Conservation (phyloP, 2,329 filamentous ascomycete species). For the Harringtonia aguacate region DNA sequence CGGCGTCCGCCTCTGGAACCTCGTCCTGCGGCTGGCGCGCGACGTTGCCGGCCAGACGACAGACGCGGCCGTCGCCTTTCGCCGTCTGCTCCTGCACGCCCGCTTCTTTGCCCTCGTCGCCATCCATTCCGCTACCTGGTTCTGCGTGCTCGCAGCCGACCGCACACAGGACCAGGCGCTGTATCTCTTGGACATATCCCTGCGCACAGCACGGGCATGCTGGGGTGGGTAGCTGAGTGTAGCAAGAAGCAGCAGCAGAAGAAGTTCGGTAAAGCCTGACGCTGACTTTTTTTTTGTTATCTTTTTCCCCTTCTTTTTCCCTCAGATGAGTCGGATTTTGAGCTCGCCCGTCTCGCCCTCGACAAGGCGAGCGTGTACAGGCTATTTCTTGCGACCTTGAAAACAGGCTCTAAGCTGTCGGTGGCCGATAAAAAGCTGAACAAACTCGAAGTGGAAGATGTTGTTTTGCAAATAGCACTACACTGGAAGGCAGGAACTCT, state of each 20-base stretch:
- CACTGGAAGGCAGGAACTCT: slow-evolving; percentile 62
- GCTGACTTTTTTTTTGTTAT: neutral
- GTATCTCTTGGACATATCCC: slow-evolving; percentile 3
- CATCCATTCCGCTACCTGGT: slow-evolving; percentile 32
- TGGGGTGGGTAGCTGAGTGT: slow-evolving; percentile 35
- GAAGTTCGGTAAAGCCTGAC: too few species aligned
- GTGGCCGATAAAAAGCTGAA: neutral
- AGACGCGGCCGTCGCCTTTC: slow-evolving; percentile 10
- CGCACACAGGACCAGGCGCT: neutral
- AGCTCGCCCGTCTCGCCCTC: too few species aligned
- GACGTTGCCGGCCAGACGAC: neutral
- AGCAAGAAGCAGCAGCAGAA: neutral
- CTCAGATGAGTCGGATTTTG: too few species aligned
- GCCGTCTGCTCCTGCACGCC: slow-evolving; percentile 25
- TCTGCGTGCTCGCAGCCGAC: neutral
- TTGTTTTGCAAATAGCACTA: too few species aligned
- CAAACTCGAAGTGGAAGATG: neutral
- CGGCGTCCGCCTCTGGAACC: slow-evolving; percentile 9
- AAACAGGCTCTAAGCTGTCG: too few species aligned
- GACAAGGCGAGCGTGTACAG: too few species aligned
- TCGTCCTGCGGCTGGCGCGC: slow-evolving; percentile 1
- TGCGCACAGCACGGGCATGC: slow-evolving; percentile 34
- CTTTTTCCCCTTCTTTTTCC: too few species aligned
- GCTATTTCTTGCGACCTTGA: too few species aligned
- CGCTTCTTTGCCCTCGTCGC: slow-evolving; percentile 55